Conservation (phyloP, 805 yeast species). For the Teunomyces aglyptinius region DNA sequence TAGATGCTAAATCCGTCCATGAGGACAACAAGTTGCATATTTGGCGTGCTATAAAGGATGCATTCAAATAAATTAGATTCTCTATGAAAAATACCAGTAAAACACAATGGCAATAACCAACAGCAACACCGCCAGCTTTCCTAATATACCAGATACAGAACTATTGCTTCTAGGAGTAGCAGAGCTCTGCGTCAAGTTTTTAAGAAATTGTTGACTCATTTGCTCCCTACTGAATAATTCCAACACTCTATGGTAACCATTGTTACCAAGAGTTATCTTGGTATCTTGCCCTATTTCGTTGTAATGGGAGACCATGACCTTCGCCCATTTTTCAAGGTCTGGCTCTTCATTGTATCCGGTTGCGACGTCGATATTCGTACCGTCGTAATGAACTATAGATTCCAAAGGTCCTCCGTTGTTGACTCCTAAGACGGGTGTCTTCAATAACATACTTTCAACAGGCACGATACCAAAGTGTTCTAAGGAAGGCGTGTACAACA, state of each 20-base stretch:
- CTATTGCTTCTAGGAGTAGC: not conserved
- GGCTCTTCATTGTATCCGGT: conserved; percentile 65
- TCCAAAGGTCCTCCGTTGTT: conserved; percentile 93
- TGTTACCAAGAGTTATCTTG: conserved; percentile 28
- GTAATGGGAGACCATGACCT: conserved; percentile 43
- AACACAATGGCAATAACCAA: conserved; percentile 3
- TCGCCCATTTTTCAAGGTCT: conserved; percentile 53
- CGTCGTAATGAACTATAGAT: conserved; percentile 48
- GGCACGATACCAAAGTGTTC: conserved; percentile 99
- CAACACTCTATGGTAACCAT: conserved; percentile 37
- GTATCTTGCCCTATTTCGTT: conserved; percentile 16
- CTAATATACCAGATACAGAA: conserved; percentile 4
- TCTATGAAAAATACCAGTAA: not conserved
- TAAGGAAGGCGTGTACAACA: conserved; percentile 83
- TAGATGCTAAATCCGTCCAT: not conserved
- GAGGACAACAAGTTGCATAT: conserved; percentile 9
- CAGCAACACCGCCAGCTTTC: conserved; percentile 10
- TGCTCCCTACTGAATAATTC: conserved; percentile 44
- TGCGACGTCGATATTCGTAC: conserved; percentile 31
- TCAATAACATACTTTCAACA: conserved; percentile 84
- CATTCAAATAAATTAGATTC: conserved; percentile 14
- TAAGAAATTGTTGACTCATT: conserved; percentile 35
- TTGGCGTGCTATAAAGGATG: conserved; percentile 31
- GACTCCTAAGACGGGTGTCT: conserved; percentile 81
- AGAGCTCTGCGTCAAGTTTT: conserved; percentile 9